Base-by-base conservation (phyloP, 176 grass and related monocot species). In the Guadua angustifolia region DNA sequence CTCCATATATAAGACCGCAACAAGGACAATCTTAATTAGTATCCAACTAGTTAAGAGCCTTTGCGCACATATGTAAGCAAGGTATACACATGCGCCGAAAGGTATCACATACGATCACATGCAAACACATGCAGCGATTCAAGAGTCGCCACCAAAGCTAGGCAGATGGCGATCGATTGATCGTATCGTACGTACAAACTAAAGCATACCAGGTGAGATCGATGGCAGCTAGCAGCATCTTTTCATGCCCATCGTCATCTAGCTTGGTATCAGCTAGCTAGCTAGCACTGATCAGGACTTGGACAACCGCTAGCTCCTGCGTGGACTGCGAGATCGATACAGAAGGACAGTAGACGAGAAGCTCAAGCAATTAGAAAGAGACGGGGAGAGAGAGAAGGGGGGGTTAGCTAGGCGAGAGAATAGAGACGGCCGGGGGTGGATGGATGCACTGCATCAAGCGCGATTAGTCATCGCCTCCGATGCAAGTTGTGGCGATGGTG, bases 361-460 rank as follows among this genome's bases (percentile, higher is more conserved):
- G 61, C 7, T 17, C 11, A 29, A 38, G 63, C 9, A 21, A n/a
- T n/a, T n/a, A 63, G 39, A 51, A 16, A 66, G 51, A 64, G 47
- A 22, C 9, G 5, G 21, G 2, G 38, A 35, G 33, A 3, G 19
- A 4, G 12, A 8, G 14, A 14, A 65, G 21, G 19, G 56, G 16
- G 0, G 9, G 10, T 2, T 56, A n/a, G 53, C 19, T 12, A 24
- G 57, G n/a, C 9, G 7, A 11, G 57, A 59, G 53, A 57, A 7
- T 10, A 14, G 24, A 14, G 59, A 29, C 59, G 59, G 59, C 11
- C 11, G 16, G 0, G 33, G 61, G 47, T 5, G 26, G 38, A 73
- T 40, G 22, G 83, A 86, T 94, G 89, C 92, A 86, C 3, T 94
- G 92, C 86, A 94, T 77, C 92, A 74, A 26, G 75, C 43, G 79